Conservation (phyloP, 2,329 filamentous ascomycete species). For the Cercospora sp. region DNA sequence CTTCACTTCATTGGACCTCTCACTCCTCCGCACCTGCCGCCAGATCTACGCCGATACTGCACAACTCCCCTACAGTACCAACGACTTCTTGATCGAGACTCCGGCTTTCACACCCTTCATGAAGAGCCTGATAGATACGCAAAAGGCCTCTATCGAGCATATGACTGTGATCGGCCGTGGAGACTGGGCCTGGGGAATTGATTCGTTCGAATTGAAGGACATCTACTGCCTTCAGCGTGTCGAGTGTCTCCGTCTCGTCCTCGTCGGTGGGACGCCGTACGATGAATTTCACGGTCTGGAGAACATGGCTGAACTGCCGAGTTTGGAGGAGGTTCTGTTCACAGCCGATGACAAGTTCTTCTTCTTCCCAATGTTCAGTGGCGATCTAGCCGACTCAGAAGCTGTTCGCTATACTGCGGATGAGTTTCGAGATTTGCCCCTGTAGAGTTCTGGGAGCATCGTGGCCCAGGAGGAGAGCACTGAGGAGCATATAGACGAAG, state of each 20-base stretch:
- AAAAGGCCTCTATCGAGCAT: neutral
- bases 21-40: neutral
- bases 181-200: neutral
- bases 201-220: neutral
- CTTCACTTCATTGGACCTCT: neutral
- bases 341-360: too few relatives aligned
- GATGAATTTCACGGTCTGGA: neutral
- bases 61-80: neutral
- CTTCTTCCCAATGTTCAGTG: too few relatives aligned
- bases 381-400: neutral
- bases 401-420: neutral
- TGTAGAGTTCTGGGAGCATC: neutral
- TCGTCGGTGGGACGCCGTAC: neutral
- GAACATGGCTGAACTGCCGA: neutral
- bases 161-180: neutral
- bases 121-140: neutral
- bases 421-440: neutral
- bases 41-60: neutral
- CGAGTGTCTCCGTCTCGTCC: neutral
- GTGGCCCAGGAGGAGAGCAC: too few relatives aligned
- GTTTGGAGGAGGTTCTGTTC: neutral
- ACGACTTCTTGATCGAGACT: neutral
- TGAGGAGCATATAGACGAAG: too few relatives aligned
- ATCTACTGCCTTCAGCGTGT: neutral
- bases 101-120: neutral